Conservation (phyloP, 2,329 filamentous ascomycete species). For the Xylariomycetidae sp. region DNA sequence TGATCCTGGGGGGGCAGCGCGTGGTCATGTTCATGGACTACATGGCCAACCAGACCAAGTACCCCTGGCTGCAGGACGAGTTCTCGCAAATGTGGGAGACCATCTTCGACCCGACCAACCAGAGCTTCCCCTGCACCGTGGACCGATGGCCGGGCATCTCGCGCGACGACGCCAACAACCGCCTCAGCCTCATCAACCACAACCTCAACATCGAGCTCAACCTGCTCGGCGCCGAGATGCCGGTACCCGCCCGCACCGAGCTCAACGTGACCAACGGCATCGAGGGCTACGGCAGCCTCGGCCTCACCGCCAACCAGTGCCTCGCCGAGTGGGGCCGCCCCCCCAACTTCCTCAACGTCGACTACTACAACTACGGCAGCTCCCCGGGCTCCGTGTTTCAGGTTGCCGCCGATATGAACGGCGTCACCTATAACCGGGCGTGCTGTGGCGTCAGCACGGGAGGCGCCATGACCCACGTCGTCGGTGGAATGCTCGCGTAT, state of each 20-base stretch:
- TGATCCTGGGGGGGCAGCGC: conserved; percentile 68
- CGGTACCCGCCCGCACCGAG: conserved; percentile 67
- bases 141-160: conserved; percentile 69
- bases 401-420: conserved; percentile 65
- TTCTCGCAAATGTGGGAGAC: conserved; percentile 91
- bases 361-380: conserved; percentile 74
- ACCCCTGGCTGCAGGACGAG: conserved; percentile 83
- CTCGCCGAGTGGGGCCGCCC: conserved; percentile 56
- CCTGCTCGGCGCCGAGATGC: conserved; percentile 56
- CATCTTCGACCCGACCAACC: conserved; percentile 67
- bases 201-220: conserved; percentile 79
- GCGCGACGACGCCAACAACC: conserved; percentile 47
- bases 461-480: too few species aligned
- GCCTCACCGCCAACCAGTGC: conserved; percentile 60
- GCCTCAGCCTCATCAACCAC: conserved; percentile 83
- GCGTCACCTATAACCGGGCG: conserved; percentile 60
- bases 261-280: conserved; percentile 70
- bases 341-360: conserved; percentile 76
- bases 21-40: conserved; percentile 84
- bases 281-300: conserved; percentile 62
- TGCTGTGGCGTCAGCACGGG: conserved; percentile 49
- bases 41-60: conserved; percentile 69
- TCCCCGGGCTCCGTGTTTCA: conserved; percentile 70
- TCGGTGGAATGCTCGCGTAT: too few species aligned
- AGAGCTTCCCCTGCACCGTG: conserved; percentile 69